These are phyloP conservation scores for Chenopodium suecicum DNA, from an alignment of 148 eudicot species.

Conservation along the genomic window DNA sequence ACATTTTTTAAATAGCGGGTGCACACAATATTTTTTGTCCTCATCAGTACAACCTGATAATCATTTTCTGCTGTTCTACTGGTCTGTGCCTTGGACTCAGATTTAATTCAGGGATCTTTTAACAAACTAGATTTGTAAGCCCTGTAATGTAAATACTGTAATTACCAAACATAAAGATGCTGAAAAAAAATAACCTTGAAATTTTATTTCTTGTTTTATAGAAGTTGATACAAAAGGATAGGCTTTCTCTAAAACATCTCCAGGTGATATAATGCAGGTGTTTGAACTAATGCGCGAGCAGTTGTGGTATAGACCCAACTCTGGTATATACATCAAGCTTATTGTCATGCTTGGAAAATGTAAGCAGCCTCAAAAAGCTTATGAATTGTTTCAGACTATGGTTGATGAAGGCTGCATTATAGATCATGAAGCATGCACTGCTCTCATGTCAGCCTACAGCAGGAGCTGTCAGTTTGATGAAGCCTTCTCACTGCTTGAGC, in stretches of 20 bases:
- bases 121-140: too few species aligned
- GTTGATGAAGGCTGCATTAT: conserved; percentile 77
- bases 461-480: conserved; percentile 68
- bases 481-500: conserved; percentile 72
- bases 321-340: conserved; percentile 74
- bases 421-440: conserved; percentile 74
- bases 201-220: neutral
- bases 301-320: conserved; percentile 81
- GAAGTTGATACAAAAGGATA: neutral
- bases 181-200: neutral
- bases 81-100: too few species aligned
- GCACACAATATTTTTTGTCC: too few species aligned
- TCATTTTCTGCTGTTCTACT: too few species aligned
- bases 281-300: conserved; percentile 87
- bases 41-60: too few species aligned
- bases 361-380: conserved; percentile 83
- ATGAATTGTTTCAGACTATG: conserved; percentile 63
- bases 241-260: neutral
- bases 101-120: too few species aligned
- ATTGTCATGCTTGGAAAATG: conserved; percentile 97
- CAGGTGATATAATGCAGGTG: conserved; percentile 44
- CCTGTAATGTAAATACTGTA: neutral
- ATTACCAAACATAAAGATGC: too few species aligned
- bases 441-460: conserved; percentile 86
- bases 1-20: too few species aligned